Evolutionary conservation across 2,329 filamentous ascomycete genomes (phyloP).

Genomic region (Nothopassalora personata): DNA sequence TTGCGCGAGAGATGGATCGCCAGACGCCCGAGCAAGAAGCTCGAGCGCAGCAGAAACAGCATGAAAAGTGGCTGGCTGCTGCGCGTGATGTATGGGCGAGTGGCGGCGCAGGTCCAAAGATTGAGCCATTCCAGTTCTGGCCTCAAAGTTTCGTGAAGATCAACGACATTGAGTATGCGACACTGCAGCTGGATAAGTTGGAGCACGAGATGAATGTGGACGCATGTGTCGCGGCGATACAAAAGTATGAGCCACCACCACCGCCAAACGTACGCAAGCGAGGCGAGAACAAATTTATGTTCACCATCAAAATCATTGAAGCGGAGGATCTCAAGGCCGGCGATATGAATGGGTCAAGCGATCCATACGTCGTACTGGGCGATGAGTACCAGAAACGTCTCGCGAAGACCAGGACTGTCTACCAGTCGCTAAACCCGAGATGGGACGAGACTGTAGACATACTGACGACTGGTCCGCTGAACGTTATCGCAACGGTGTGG

Average conservation of each 20-base stretch:
- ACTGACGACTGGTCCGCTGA: slow-evolving; percentile 82
- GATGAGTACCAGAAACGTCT: slow-evolving; percentile 97
- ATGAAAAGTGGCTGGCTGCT: slow-evolving; percentile 88
- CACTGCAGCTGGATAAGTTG: slow-evolving; percentile 83
- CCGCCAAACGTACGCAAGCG: slow-evolving; percentile 60
- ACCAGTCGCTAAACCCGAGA: slow-evolving; percentile 82
- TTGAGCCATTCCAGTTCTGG: slow-evolving; percentile 95
- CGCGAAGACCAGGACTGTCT: slow-evolving; percentile 88
- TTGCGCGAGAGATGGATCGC: slow-evolving; percentile 87
- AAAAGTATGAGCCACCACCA: slow-evolving; percentile 65
- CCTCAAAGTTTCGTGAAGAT: slow-evolving; percentile 94
- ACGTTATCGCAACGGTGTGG: slow-evolving; percentile 96
- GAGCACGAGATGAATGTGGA: slow-evolving; percentile 90
- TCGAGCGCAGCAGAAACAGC: slow-evolving; percentile 68
- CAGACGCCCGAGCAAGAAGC: slow-evolving; percentile 82
- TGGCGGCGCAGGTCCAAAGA: slow-evolving; percentile 70
- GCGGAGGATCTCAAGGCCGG: slow-evolving; percentile 98
- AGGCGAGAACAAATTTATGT: slow-evolving; percentile 77
- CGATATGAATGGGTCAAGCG: slow-evolving; percentile 87
- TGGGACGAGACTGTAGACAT: slow-evolving; percentile 99
- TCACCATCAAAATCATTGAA: slow-evolving; percentile 98
- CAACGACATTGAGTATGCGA: slow-evolving; percentile 95
- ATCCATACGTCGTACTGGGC: slow-evolving; percentile 93
- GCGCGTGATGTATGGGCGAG: slow-evolving; percentile 84
- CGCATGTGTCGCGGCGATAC: slow-evolving; percentile 75